Conservation (phyloP, 768 basidiomycete genomes). For the Lactarius pseudohatsudake region DNA sequence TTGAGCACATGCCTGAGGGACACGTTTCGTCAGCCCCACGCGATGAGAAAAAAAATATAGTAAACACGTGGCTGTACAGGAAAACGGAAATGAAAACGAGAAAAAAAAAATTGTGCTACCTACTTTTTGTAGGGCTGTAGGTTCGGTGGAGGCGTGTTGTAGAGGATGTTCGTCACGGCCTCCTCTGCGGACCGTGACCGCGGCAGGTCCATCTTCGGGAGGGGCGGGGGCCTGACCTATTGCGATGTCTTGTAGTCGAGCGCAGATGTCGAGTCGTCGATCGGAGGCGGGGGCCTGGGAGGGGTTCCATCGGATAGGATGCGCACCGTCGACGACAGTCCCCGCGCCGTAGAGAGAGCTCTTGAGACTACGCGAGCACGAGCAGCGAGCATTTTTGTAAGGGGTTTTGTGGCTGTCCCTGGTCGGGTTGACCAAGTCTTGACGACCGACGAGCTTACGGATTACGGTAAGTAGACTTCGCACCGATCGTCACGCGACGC, state of each 20-base stretch:
- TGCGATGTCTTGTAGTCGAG: constrained; percentile 86
- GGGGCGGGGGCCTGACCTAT: constrained; percentile 71
- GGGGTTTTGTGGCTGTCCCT: not conserved
- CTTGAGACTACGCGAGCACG: constrained; percentile 15
- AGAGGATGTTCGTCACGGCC: too few species aligned
- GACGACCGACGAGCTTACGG: too few species aligned
- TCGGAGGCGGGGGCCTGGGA: constrained; percentile 73
- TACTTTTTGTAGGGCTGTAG: too few species aligned
- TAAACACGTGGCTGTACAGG: too few species aligned
- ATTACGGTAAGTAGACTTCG: too few species aligned
- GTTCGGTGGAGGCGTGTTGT: too few species aligned
- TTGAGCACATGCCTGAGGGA: too few species aligned
- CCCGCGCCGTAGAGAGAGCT: constrained; percentile 25
- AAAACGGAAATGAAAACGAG: too few species aligned
- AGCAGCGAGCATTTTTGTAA: constrained; percentile 23
- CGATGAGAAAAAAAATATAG: too few species aligned
- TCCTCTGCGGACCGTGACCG: constrained; percentile 75
- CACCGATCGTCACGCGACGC: too few species aligned
- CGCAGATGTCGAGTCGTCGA: constrained; percentile 93
- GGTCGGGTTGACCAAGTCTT: not conserved
- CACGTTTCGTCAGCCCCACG: too few species aligned
- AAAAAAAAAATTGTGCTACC: too few species aligned
- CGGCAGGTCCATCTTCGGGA: constrained; percentile 84
- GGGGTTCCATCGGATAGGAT: constrained; percentile 32
- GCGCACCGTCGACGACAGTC: constrained; percentile 31